A percentile compares a stretch with the other conserved stretches of the same genome.
phyloP scores from a whole-genome alignment of 257 asterid genomes.

The Echites panduratus region DNA sequence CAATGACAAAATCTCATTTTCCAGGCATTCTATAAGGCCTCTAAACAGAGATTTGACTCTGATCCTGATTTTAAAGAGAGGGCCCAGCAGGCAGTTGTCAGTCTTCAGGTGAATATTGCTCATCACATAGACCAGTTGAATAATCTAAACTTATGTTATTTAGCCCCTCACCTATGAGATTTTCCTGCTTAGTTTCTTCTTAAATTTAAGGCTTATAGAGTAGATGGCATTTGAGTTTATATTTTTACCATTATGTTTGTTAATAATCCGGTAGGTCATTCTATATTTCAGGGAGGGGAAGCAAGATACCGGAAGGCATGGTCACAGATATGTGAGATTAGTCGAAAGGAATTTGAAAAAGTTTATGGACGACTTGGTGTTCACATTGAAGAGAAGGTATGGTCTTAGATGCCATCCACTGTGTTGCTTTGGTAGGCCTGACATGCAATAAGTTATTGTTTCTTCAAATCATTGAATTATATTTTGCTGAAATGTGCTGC shows the following conservation, averaged over 20 bases:
- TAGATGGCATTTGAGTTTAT: background rate
- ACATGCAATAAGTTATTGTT: background rate
- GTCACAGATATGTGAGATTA: slow-evolving; percentile 78
- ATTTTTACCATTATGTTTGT: background rate
- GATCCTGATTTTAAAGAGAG: slow-evolving; percentile 78
- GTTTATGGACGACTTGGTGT: slow-evolving; percentile 75
- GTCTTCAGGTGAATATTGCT: slow-evolving; percentile 69
- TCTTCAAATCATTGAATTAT: background rate
- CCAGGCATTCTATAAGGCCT: slow-evolving; percentile 83
- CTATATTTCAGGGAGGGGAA: slow-evolving; percentile 59
- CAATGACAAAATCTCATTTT: slow-evolving; percentile 6
- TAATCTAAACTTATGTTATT: background rate
- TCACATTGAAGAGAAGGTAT: slow-evolving; percentile 79
- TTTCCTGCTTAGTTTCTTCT: background rate
- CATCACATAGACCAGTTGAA: background rate
- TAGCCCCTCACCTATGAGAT: background rate
- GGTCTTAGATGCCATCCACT: background rate
- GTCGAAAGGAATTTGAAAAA: slow-evolving; percentile 62
- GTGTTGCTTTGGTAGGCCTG: background rate
- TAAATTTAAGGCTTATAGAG: background rate
- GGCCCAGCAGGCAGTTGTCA: slow-evolving; percentile 88
- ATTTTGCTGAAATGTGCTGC: background rate
- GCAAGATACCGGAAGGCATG: slow-evolving; percentile 76
- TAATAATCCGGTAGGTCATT: slow-evolving; percentile 10
- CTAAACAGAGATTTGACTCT: slow-evolving; percentile 70